These are phyloP conservation scores for Pistacia vera DNA, from an alignment of 345 rosid species.

Conservation along the genomic window DNA sequence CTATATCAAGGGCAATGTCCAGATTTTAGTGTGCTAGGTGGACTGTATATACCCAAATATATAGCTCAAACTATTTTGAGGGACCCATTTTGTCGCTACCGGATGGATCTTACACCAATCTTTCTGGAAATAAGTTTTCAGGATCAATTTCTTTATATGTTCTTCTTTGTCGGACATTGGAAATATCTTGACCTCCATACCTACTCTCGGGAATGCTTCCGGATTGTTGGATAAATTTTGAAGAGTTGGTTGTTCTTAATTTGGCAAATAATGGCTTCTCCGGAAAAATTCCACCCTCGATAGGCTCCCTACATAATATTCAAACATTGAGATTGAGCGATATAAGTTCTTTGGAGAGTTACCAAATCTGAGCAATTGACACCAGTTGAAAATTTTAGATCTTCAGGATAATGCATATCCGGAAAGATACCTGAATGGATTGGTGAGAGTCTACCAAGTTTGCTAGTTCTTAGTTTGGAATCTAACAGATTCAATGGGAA, in stretches of 20 bases:
- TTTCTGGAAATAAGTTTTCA: constrained; percentile 28
- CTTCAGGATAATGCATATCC: not conserved
- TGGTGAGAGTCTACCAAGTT: not conserved
- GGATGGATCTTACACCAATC: too few relatives aligned
- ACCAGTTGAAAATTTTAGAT: not conserved
- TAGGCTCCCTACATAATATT: constrained; percentile 28
- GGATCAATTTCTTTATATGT: constrained; percentile 31
- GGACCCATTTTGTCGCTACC: too few relatives aligned
- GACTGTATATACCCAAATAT: too few relatives aligned
- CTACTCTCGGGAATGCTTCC: constrained; percentile 31
- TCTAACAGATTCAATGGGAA: not conserved
- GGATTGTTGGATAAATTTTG: constrained; percentile 22
- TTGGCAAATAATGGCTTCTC: constrained; percentile 10
- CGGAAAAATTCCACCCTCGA: constrained; percentile 25
- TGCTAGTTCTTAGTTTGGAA: not conserved
- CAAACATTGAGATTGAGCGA: constrained; percentile 27
- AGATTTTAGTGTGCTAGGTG: too few relatives aligned
- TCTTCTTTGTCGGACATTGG: constrained; percentile 1
- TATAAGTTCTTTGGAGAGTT: constrained; percentile 32
- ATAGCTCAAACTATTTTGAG: too few relatives aligned
- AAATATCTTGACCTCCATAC: constrained; percentile 42
- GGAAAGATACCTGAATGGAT: constrained; percentile 12
- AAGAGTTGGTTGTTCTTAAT: not conserved
- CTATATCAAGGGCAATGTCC: too few relatives aligned
- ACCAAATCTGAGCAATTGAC: constrained; percentile 31